Base-by-base conservation (phyloP, 768 basidiomycete genomes). In the Pleurotus salmoneostramineus region DNA sequence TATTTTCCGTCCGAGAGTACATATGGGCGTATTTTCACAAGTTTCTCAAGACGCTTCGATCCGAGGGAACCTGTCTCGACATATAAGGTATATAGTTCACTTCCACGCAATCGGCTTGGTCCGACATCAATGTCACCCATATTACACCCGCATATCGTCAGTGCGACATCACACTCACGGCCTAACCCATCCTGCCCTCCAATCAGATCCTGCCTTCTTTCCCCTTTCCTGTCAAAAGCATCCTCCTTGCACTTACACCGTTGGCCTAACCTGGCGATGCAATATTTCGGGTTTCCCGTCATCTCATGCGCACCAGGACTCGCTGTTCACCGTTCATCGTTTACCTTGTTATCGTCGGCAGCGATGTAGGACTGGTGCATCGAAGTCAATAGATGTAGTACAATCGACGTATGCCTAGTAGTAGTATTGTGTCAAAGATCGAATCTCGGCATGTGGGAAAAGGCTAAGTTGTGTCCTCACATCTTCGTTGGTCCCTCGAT, bases 111-210 rank as follows among this genome's bases (percentile, higher is more conserved):
- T 55, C 52, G 52, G 52, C 52, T 55, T 55, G 40, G 36, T 40
- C 52, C 52, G 52, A 43, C 33, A 34, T 55, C 44, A 10, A 17
- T 42, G 6, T 55, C 31, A 17, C n/a, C 27, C 10, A n/a, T 55
- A 55, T 43, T 40, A 21, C 52, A 31, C 15, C 52, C 52, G 40
- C 32, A 55, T 55, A 55, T 54, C 51, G 51, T 54, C 36, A 54
- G 21, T 27, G 21, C 21, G 21, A 27, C 21, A 27, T 27, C 21
- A 27, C 21, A 27, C 21, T 27, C 21, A 27, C 21, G 21, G 21
- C 21, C 21, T 27, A 27, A 27, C 21, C 21, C 21, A 27, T 27
- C 21, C 33, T 14, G 17, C 21, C 36, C 43, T 10, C 52, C 52
- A 55, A 55, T 55, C 52, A 55, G 27, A 35, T 33, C 37, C 40